Conservation (phyloP, 1,284 basidiomycete genomes). For the Tetrapyrgos nigripes region DNA sequence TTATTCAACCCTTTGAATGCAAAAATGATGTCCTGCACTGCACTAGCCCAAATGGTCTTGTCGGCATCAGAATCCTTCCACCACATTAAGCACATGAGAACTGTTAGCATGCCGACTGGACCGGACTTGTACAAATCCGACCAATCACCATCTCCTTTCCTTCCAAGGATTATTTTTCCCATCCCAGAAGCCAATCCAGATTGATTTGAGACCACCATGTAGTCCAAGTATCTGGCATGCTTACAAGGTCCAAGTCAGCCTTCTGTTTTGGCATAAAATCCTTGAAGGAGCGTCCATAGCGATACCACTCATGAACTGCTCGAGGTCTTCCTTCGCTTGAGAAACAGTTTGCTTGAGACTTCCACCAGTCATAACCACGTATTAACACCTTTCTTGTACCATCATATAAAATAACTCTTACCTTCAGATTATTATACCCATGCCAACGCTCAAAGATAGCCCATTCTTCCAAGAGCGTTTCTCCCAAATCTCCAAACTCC, state of each 20-base stretch:
- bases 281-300: not conserved
- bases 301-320: not conserved
- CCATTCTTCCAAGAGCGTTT: not conserved
- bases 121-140: not conserved
- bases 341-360: not conserved
- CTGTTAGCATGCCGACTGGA: not conserved
- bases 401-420: no score
- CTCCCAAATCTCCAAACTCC: not conserved
- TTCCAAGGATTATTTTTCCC: not conserved
- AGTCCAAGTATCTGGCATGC: not conserved
- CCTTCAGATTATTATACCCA: not conserved
- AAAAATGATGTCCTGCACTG: no score
- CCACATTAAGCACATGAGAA: not conserved
- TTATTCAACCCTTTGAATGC: no score
- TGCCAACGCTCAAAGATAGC: not conserved
- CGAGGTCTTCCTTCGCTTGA: not conserved
- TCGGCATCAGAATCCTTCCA: no score
- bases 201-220: not conserved
- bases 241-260: not conserved
- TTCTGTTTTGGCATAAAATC: not conserved
- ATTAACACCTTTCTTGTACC: no score
- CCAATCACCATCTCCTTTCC: not conserved
- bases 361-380: not conserved
- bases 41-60: no score
- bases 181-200: not conserved